Evolutionary conservation across 495 filamentous ascomycete species (phyloP), one percentile per base, ranked within the genome.

Genomic region (Hyphodiscus hymeniophilus): DNA sequence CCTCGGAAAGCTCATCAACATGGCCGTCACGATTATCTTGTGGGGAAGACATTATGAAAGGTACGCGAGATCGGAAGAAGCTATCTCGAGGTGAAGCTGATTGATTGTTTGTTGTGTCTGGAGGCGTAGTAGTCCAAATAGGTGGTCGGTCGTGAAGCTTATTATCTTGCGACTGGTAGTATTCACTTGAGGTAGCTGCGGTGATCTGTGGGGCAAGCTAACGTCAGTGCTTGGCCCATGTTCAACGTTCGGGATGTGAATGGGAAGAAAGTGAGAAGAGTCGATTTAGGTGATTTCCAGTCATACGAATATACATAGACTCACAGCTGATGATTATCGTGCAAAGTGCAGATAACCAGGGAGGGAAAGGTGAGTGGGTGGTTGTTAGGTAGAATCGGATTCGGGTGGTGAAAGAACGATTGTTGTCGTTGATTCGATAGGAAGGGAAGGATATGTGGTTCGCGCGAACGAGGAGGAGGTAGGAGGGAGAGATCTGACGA

Each of bases 1-100:
- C 20, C 6, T 59, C 56, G 28, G 59, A 56, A 42, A 75, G 55
- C 46, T 74, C 72, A 21, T 74, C 60, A 31, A 66, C 64, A 24
- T 72, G 67, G 35, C 81, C 75, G 41, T 64, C 54, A 56, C 82
- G 68, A 18, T 59, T 38, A 22, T 77, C 72, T 63, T 75, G 72
- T 34, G 63, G 43, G 33, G 66, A 52, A 53, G 73, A 74, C 74
- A 77, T 77, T 31, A 2, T 53, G 20, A 43, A n/a, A 47, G 15
- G 21, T 32, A 41, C 18, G 41, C 42, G 24, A 17, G 42, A 32
- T 31, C 22, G 24, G 34, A 36, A 18, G 34, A 4, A 18, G 34
- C 4, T 36, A 18, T 15, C 13, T n/a, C 34, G 15, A 33, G 30
- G n/a, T n/a, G n/a, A 38, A 28, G 52, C 32, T 35, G 38, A 45